Evolutionary conservation across 345 rosid species (phyloP), one percentile per base, ranked within the genome.

Genomic region (Carallia pectinifolia): DNA sequence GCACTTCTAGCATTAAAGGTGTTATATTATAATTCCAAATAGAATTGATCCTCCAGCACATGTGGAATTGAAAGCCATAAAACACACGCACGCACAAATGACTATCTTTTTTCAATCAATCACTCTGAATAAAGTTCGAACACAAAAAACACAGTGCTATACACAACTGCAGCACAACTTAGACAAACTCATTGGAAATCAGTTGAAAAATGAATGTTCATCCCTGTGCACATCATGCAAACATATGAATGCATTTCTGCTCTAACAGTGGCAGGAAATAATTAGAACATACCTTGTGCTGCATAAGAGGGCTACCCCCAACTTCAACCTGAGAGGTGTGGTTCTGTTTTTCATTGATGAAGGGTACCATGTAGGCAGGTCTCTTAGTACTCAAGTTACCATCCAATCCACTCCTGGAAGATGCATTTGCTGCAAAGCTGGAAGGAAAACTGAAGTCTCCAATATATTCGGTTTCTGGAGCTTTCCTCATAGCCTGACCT

Each of bases 231-330:
- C 12, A 67, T 54, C 61, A 55, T 17, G 36, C 7, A 58, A 68
- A 16, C 54, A 59, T 58, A 38, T 12, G 61, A 44, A 18, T 17
- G 36, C 53, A 55, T 44, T 16, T 23, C 34, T 39, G 10, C 19
- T 71, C 52, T 8, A 62, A n/a, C 1, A 23, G 50, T 31, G 37
- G 19, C 70, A 71, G 64, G 6, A 64, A 75, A 4, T 65, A 73
- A 63, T 54, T 61, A 33, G 52, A 70, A 81, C 73, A 66, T 85
- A 86, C 96, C 90, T 73, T 77, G 78, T 76, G 83, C 67, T 69
- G 83, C 79, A 76, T 65, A 53, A 40, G 62, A 66, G 88, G 72
- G 66, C 23, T 54, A 62, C 65, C 74, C 23, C 77, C 77, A 60
- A 64, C 76, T 65, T 80, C 81, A 71, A 79, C 61, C 58, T 63